Evolutionary conservation across 805 yeast species (phyloP), one percentile per base, ranked within the genome.

Genomic region (Ogataea neopini): DNA sequence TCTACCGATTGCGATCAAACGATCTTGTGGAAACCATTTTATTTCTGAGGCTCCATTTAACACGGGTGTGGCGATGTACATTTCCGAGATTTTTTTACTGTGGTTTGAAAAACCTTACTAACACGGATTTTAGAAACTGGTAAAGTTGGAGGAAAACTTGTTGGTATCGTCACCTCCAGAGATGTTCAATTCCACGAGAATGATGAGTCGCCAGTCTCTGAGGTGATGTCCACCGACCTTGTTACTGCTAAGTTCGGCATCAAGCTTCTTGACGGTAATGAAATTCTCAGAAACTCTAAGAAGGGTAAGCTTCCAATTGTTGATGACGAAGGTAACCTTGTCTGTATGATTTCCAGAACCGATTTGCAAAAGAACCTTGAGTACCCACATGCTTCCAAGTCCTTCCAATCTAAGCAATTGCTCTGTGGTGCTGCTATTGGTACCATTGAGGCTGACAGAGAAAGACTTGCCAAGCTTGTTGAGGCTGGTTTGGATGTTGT

Each of bases 351-450:
- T 57, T 89, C 97, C 34, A 86, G 96, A 77, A 89, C 97, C 52
- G 99, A 94, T 73, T 83, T 94, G 75, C 95, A 89, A 79, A 94
- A 94, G 80, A 94, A 94, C 75, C 85, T 86, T 75, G 79, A 81
- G 68, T 94, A 79, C 78, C 99, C 99, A 61, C 76, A 83, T 57
- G 99, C 99, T 47, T 90, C 97, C 56, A 94, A 94, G 76, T 87
- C 96, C 30, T 84, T 84, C 63, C 76, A 83, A 60, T 88, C 98
- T 45, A 94, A 94, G 79, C 99, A 94, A 77, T 80, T 94, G 68
- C 79, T 94, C 64, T 89, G 96, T 80, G 99, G 98, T 80, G 99
- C 99, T 61, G 95, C 99, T 55, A 83, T 94, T 66, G 99, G 99
- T 72, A 94, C 99, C 55, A 76, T 95, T 53, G 86, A 80, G 37